Base-by-base conservation (phyloP, 177 flowering plant species). In the Vitis hybrid region DNA sequence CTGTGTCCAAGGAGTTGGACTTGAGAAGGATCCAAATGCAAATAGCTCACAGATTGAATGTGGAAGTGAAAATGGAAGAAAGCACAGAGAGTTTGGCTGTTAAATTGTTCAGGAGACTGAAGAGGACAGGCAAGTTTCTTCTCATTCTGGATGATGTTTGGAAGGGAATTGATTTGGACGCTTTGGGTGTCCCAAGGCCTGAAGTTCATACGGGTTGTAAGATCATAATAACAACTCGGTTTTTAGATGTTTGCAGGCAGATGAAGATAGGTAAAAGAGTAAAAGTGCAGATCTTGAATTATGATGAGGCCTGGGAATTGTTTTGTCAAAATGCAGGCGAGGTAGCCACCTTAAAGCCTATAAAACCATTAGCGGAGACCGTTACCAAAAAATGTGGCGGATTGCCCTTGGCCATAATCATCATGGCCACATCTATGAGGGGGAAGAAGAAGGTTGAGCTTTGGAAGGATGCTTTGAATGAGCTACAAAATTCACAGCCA, bases 141-240 rank as follows among this genome's bases (percentile, higher is more conserved):
- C 31, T 77, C 22, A 68, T 80, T 45, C 48, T 80, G 14, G 83
- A 80, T 73, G 80, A 77, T 75, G 61, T 80, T 16, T 80, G 80
- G 78, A 62, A 63, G 49, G 19, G 12, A 11, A 29, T 70, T 18
- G 68, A 70, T 56, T 53, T 71, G 64, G 74, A 71, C 15, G 14
- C 2, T 22, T 14, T 75, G 12, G 78, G 74, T 6, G 14, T 75
- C 7, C 78, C 74, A 26, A 59, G n/a, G 22, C 52, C 52, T 31
- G 61, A 65, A n/a, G 19, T 1, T 3, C 65, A 58, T n/a, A 14
- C 0, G 6, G 63, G 70, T 9, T 55, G 16, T 15, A 75, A 71
- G 68, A 71, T 71, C 61, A 55, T 75, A 10, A 10, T 75, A 16
- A 71, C 78, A 4, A 10, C 74, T 50, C 50, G 78, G 19, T 55